Evolutionary conservation across 371 early-diverging fungal species (phyloP).

Genomic region (Mucor sp.): DNA sequence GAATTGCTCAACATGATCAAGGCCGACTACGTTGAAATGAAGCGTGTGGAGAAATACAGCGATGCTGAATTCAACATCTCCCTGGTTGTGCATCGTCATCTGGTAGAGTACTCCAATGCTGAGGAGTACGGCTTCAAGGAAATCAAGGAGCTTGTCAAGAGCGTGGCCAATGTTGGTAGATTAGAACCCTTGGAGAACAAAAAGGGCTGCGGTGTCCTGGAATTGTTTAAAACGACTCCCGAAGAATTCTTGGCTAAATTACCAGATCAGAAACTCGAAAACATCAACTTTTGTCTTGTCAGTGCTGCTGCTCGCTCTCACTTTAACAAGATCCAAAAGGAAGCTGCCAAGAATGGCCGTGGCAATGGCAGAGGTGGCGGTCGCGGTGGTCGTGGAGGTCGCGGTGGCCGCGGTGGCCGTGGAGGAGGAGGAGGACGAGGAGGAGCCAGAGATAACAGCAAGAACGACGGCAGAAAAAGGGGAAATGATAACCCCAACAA

Average conservation of each 20-base stretch:
- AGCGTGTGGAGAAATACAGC: conserved; percentile 36
- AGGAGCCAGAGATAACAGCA: conserved; percentile 16
- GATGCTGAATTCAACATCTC: conserved; percentile 7
- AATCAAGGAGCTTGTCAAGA: conserved; percentile 31
- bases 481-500: conserved; percentile 14
- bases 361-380: conserved; percentile 33
- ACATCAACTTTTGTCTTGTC: conserved; percentile 16
- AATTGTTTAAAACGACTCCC: conserved; percentile 29
- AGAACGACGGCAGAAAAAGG: background rate
- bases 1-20: conserved; percentile 38
- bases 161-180: conserved; percentile 17
- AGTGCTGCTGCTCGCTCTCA: conserved; percentile 21
- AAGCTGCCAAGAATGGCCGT: conserved; percentile 10
- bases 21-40: conserved; percentile 46
- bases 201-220: conserved; percentile 35
- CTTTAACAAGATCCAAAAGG: conserved; percentile 27
- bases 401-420: conserved; percentile 17
- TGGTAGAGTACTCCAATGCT: conserved; percentile 40
- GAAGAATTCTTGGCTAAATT: conserved; percentile 38
- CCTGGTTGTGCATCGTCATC: conserved; percentile 8
- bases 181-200: conserved; percentile 15
- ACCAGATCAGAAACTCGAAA: conserved; percentile 29
- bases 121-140: conserved; percentile 23
- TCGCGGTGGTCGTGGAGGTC: conserved; percentile 20
- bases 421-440: conserved; percentile 4